A percentile compares a stretch with the other conserved stretches of the same genome.
phyloP scores from a whole-genome alignment of 2,329 filamentous ascomycete species.

The Arthrobotrys sphaeroides region DNA sequence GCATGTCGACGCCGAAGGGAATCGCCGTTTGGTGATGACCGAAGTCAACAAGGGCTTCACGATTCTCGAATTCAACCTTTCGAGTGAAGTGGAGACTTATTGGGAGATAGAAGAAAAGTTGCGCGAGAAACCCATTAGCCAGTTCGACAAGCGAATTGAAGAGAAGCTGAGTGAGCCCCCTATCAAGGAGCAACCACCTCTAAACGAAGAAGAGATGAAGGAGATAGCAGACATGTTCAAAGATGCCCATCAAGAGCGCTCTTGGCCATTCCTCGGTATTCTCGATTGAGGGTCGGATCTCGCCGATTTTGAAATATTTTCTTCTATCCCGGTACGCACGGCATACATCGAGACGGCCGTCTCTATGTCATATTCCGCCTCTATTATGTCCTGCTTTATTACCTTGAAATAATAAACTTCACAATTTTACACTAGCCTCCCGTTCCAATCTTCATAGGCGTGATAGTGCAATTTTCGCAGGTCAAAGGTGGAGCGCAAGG shows the following conservation, averaged over 20 bases:
- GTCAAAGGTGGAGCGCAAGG: constrained; percentile 54
- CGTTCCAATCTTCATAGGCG: not conserved
- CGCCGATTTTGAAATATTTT: not conserved
- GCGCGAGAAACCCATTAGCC: not conserved
- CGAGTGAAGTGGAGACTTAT: not conserved
- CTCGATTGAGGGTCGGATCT: not conserved
- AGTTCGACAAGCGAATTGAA: not conserved
- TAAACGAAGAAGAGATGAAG: constrained; percentile 3
- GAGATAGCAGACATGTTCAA: not conserved
- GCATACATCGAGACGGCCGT: not conserved
- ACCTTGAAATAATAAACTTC: too few relatives aligned
- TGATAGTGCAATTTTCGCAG: constrained; percentile 38
- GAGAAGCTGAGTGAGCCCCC: not conserved
- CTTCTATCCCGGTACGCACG: not conserved
- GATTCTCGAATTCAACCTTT: constrained; percentile 47
- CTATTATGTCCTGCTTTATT: not conserved
- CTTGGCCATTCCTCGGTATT: not conserved
- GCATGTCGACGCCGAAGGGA: constrained; percentile 1
- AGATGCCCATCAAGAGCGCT: not conserved
- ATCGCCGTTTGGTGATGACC: constrained; percentile 30
- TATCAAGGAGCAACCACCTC: not conserved
- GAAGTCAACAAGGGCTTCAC: constrained; percentile 22
- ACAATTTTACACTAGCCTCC: not conserved
- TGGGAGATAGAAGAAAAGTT: constrained; percentile 3
- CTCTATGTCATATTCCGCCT: not conserved